Percentiles rank a stretch among this genome's conserved stretches.
These are phyloP conservation scores for Dictyophora rubrovolvata DNA, from an alignment of 768 basidiomycete genomes.

Conservation along the genomic window DNA sequence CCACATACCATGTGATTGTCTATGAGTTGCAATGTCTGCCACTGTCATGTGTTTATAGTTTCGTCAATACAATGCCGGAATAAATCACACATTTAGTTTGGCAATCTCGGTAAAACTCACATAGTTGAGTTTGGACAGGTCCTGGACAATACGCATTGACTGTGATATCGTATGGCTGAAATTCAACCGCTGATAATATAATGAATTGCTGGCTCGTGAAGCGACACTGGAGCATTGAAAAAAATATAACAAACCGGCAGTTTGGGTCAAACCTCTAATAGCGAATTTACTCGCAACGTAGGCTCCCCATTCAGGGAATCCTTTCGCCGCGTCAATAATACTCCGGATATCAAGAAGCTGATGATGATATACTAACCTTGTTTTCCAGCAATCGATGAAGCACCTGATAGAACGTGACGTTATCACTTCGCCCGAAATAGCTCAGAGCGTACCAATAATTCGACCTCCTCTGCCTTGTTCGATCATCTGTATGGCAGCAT, in stretches of 20 bases:
- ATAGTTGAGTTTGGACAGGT: slow-evolving; percentile 7
- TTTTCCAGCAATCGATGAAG: slow-evolving; percentile 5
- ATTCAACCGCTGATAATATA: slow-evolving; percentile 18
- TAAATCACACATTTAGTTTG: neutral
- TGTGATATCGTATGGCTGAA: slow-evolving; percentile 18
- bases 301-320: slow-evolving; percentile 12
- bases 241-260: slow-evolving; percentile 11
- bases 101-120: neutral
- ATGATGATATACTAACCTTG: neutral
- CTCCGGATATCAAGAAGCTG: too few species aligned
- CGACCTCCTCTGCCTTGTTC: slow-evolving; percentile 10
- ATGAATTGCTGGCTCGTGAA: neutral
- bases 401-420: neutral
- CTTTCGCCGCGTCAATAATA: neutral
- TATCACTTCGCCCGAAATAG: neutral
- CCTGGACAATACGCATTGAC: slow-evolving; percentile 8
- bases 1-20: neutral
- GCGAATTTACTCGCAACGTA: slow-evolving; percentile 17
- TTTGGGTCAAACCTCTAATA: slow-evolving; percentile 17
- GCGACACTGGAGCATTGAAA: neutral
- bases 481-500: slow-evolving; percentile 11
- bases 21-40: neutral
- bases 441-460: slow-evolving; percentile 16
- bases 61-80: neutral
- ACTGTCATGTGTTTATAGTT: slow-evolving; percentile 3